Conservation (phyloP, 2,329 filamentous ascomycete species). For the Aspergillus sp. region DNA sequence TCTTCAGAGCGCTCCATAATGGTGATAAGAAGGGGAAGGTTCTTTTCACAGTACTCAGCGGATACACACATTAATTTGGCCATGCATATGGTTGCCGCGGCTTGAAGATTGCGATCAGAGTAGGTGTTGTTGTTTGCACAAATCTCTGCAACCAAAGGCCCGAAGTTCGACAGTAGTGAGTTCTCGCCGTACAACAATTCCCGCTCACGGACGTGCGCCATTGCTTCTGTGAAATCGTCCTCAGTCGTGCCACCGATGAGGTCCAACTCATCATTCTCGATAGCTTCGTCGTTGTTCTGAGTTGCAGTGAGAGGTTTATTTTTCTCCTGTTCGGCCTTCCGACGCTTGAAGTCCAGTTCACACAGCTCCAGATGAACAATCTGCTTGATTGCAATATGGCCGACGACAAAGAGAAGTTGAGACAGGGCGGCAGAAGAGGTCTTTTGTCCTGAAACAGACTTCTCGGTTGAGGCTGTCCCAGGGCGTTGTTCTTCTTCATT, state of each 20-base stretch:
- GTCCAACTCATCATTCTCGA: constrained; percentile 85
- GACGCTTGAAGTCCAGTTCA: constrained; percentile 94
- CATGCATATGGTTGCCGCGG: constrained; percentile 88
- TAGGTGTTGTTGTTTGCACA: constrained; percentile 94
- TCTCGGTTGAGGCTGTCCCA: constrained; percentile 33
- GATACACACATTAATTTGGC: constrained; percentile 99
- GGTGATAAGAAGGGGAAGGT: constrained; percentile 90
- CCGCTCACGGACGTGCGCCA: constrained; percentile 79
- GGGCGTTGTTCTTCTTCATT: constrained; percentile 35
- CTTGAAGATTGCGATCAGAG: constrained; percentile 84
- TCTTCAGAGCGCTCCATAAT: constrained; percentile 95
- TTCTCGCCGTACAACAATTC: constrained; percentile 80
- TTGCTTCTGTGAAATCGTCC: constrained; percentile 86
- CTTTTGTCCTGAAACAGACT: constrained; percentile 56
- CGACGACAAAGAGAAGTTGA: constrained; percentile 90
- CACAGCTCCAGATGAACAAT: constrained; percentile 98
- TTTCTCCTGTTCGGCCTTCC: constrained; percentile 64
- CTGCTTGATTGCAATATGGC: constrained; percentile 96
- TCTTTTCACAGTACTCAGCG: constrained; percentile 90
- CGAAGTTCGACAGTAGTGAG: constrained; percentile 86
- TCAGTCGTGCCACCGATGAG: constrained; percentile 95
- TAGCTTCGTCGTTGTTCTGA: constrained; percentile 54
- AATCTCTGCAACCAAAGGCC: constrained; percentile 86
- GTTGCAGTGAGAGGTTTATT: constrained; percentile 45
- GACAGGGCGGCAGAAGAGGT: constrained; percentile 72